Base-by-base conservation (phyloP, 2,329 filamentous ascomycete species). In the Fonsecaea multimorphosa region DNA sequence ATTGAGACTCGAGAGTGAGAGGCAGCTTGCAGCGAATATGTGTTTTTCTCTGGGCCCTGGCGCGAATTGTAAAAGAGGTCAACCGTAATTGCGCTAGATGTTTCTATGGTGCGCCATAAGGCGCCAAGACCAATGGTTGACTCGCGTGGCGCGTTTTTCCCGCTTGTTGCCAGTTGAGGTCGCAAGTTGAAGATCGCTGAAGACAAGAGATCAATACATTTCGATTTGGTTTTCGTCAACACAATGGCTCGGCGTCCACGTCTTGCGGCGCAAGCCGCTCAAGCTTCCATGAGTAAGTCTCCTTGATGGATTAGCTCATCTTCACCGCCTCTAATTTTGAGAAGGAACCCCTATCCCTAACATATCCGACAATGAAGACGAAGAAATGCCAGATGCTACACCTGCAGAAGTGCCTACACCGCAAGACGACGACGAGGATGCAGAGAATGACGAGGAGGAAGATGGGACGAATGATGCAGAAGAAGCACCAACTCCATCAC, bases 201-300 rank as follows among this genome's bases (percentile, higher is more conserved):
- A 36, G 54, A 24, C n/a, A 6, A 27, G 16, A 56, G 51, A 38
- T 14, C 19, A 38, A 16, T 22, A 52, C 19, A 31, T 9, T 31
- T 34, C 22, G 46, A 40, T 52, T 40, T 19, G 29, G 22, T 5
- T 11, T 9, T n/a, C 29, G 19, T 38, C 44, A 24, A 31, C 44
- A 64, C 52, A 19, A 83, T 83, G 81, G 77, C 79, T 63, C 75
- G 80, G 71, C 81, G 79, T 70, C 75, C 76, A 55, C 75, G 80
- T 72, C 77, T 79, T 58, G 81, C 80, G 72, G 80, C 80, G 19
- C 79, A 81, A 69, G 80, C 79, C 70, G 80, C 80, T 66, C 77
- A 78, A n/a, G 76, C 80, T 68, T 81, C 79, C 31, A 74, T 81
- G 70, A 78, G 80, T 82, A 73, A 69, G 78, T 74, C 54, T 49